Evolutionary conservation across 73 alveolate genomes (phyloP).

Genomic region (Paramecium primaurelia): DNA sequence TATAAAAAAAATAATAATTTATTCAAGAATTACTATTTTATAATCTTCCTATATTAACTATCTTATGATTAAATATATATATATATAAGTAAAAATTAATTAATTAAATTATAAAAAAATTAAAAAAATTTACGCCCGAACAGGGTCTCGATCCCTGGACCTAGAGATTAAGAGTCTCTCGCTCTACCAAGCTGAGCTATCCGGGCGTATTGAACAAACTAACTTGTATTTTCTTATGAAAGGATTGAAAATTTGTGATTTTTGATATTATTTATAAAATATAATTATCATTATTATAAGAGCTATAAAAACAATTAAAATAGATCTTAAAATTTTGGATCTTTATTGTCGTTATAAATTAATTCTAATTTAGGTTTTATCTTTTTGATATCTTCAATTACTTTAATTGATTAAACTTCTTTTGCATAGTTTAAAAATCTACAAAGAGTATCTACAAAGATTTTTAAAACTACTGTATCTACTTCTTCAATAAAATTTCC

Average conservation of each 20-base stretch:
- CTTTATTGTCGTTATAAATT: neutral
- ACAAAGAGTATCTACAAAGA: neutral
- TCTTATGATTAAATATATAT: neutral
- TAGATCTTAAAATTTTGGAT: neutral
- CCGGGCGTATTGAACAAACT: neutral
- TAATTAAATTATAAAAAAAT: neutral
- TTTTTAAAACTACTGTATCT: neutral
- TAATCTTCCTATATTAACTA: neutral
- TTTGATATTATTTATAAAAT: neutral
- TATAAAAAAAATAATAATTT: no score
- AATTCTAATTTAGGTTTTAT: neutral
- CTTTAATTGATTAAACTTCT: neutral
- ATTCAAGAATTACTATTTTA: no score
- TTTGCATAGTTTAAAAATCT: neutral
- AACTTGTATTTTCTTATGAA: neutral
- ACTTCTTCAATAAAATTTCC: neutral
- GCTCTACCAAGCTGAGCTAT: conserved; percentile 52
- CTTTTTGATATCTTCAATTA: neutral
- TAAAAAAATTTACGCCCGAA: conserved; percentile 42
- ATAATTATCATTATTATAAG: neutral
- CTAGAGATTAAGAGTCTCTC: conserved; percentile 55
- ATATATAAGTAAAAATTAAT: neutral
- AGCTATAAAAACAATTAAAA: neutral
- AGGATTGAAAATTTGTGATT: neutral
- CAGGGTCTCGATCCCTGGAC: conserved; percentile 58